Conservation (phyloP, 2,329 filamentous ascomycete genomes). For the Pseudocercospora pini-densiflorae region DNA sequence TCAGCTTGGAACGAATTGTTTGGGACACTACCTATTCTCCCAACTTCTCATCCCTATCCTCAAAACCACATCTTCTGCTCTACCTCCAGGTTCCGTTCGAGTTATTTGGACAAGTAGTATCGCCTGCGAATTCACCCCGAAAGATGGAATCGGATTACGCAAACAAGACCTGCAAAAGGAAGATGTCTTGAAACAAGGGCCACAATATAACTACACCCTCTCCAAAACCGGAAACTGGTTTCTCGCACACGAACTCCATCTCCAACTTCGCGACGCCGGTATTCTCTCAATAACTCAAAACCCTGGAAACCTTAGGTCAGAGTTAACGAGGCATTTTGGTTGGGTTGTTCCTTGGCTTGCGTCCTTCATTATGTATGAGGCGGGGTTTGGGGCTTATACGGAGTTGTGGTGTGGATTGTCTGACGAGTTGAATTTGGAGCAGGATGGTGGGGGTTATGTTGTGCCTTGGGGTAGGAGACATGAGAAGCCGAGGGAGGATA, state of each 20-base stretch:
- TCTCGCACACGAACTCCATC: not conserved
- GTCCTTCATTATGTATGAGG: not conserved
- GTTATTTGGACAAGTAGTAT: not conserved
- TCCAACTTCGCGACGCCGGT: not conserved
- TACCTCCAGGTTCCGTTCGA: not conserved
- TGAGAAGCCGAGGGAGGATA: not conserved
- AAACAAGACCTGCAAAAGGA: not conserved
- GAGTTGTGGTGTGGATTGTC: not conserved
- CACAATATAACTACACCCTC: not conserved
- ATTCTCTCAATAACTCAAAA: not conserved
- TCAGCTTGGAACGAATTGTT: conserved; percentile 41
- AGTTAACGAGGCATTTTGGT: not conserved
- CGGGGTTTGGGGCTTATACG: not conserved
- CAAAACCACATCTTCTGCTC: conserved; percentile 27
- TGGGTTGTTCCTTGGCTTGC: not conserved
- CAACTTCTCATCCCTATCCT: conserved; percentile 34
- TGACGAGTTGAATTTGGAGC: not conserved
- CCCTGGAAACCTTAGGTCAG: not conserved
- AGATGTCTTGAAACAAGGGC: not conserved
- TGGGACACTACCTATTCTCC: conserved; percentile 40
- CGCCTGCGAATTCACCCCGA: not conserved
- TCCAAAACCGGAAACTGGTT: not conserved
- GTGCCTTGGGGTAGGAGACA: conserved; percentile 1
- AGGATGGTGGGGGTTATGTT: not conserved
- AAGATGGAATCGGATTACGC: not conserved